Evolutionary conservation across 1,139 yeast genomes (phyloP).

Genomic region (Yamadazyma triangularis): DNA sequence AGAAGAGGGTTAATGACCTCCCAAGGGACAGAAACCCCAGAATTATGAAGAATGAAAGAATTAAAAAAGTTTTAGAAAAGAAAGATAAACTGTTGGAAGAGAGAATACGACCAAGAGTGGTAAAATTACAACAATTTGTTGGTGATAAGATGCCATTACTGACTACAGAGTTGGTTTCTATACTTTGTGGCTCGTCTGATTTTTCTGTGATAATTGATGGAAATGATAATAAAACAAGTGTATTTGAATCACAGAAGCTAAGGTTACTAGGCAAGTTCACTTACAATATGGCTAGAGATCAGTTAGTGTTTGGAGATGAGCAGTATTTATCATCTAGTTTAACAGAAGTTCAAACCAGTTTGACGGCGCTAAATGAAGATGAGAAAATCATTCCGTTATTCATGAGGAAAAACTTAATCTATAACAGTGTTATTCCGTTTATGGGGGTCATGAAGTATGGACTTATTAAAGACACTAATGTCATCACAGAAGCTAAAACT

Average conservation of each 20-base stretch:
- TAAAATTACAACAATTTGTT: neutral
- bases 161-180: neutral
- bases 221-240: neutral
- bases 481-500: neutral
- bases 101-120: neutral
- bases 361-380: slow-evolving; percentile 15
- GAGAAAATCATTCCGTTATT: slow-evolving; percentile 21
- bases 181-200: slow-evolving; percentile 10
- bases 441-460: slow-evolving; percentile 22
- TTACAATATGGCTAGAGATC: neutral
- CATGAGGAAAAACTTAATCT: slow-evolving; percentile 29
- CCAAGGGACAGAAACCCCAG: no score
- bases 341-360: slow-evolving; percentile 20
- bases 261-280: neutral
- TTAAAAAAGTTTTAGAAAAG: slow-evolving; percentile 16
- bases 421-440: slow-evolving; percentile 25
- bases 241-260: neutral
- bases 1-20: no score
- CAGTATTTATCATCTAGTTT: slow-evolving; percentile 24
- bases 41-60: neutral
- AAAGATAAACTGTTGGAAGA: neutral
- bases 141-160: neutral
- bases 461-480: slow-evolving; percentile 1
- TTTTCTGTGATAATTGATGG: slow-evolving; percentile 1
- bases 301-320: slow-evolving; percentile 20